Conservation (phyloP, 2,329 filamentous ascomycete genomes). For the Xylariaceae sp. region DNA sequence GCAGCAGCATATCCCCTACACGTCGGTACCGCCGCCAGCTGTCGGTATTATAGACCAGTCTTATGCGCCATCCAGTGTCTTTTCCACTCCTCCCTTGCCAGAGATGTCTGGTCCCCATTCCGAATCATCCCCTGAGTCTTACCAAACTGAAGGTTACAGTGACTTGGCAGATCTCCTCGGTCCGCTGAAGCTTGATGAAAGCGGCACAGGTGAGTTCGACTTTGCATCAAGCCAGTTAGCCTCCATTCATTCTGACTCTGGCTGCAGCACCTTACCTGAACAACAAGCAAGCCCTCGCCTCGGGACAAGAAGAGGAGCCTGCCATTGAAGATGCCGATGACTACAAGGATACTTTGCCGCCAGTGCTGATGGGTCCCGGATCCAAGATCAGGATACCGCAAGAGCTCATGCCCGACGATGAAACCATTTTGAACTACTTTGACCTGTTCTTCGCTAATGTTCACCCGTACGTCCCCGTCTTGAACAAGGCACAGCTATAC, state of each 20-base stretch:
- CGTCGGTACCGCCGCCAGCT: conserved; percentile 42
- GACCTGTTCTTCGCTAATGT: conserved; percentile 86
- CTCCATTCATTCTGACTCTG: conserved; percentile 10
- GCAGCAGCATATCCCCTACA: conserved; percentile 49
- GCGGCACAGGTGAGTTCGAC: conserved; percentile 65
- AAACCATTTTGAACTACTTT: conserved; percentile 77
- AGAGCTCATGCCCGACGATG: conserved; percentile 86
- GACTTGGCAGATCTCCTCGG: conserved; percentile 78
- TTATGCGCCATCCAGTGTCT: conserved; percentile 46
- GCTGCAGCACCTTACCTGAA: conserved; percentile 74
- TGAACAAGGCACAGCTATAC: conserved; percentile 78
- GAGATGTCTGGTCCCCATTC: conserved; percentile 35
- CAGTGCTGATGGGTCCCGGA: conserved; percentile 62
- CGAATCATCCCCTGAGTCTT: conserved; percentile 44
- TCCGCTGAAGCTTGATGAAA: conserved; percentile 79
- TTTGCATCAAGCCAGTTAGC: not conserved
- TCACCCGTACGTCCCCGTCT: conserved; percentile 86
- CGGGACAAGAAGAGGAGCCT: conserved; percentile 52
- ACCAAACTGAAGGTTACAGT: conserved; percentile 59
- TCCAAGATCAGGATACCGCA: conserved; percentile 81
- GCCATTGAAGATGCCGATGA: conserved; percentile 68
- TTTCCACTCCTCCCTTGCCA: conserved; percentile 49
- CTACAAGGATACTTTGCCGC: conserved; percentile 64
- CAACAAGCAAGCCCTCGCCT: conserved; percentile 42
- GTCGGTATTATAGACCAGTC: conserved; percentile 47